These are phyloP conservation scores for Rhizophagus prolifer DNA, from an alignment of 192 early-diverging fungal genomes.

Conservation along the genomic window DNA sequence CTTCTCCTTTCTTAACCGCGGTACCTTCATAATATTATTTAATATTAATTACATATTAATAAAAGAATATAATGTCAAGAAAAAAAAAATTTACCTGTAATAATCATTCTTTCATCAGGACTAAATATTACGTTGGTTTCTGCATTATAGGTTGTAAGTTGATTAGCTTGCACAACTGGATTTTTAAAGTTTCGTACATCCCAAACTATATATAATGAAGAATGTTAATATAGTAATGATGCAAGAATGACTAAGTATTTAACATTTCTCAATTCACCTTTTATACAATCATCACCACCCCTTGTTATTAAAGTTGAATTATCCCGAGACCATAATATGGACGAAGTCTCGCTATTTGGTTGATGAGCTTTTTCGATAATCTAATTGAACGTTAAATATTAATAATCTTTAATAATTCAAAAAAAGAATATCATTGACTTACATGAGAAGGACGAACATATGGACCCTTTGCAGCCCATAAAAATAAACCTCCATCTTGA, in stretches of 20 bases:
- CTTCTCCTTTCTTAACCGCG: slow-evolving; percentile 68
- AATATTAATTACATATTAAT: neutral
- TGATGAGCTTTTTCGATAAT: slow-evolving; percentile 70
- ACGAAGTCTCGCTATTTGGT: slow-evolving; percentile 65
- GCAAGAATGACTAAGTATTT: slow-evolving; percentile 12
- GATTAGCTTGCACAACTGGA: slow-evolving; percentile 55
- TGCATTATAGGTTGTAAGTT: slow-evolving; percentile 65
- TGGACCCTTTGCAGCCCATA: slow-evolving; percentile 72
- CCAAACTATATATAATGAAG: slow-evolving; percentile 62
- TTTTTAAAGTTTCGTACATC: slow-evolving; percentile 75
- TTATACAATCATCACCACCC: slow-evolving; percentile 83
- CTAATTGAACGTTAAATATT: slow-evolving; percentile 29
- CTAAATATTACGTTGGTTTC: slow-evolving; percentile 82
- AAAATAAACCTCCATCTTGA: slow-evolving; percentile 71
- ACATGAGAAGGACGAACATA: slow-evolving; percentile 67
- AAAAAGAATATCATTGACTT: slow-evolving; percentile 27
- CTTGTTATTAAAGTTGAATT: slow-evolving; percentile 70
- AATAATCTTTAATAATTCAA: neutral
- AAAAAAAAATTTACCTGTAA: slow-evolving; percentile 57
- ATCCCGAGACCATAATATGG: slow-evolving; percentile 67
- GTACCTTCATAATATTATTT: slow-evolving; percentile 38
- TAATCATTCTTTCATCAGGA: slow-evolving; percentile 74
- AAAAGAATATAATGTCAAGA: neutral
- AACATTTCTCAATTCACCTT: slow-evolving; percentile 39
- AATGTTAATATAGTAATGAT: neutral